Percentiles rank a stretch among this genome's conserved stretches.
These are phyloP conservation scores for Penicillium lividum DNA, from an alignment of 495 filamentous ascomycete genomes.

Conservation along the genomic window DNA sequence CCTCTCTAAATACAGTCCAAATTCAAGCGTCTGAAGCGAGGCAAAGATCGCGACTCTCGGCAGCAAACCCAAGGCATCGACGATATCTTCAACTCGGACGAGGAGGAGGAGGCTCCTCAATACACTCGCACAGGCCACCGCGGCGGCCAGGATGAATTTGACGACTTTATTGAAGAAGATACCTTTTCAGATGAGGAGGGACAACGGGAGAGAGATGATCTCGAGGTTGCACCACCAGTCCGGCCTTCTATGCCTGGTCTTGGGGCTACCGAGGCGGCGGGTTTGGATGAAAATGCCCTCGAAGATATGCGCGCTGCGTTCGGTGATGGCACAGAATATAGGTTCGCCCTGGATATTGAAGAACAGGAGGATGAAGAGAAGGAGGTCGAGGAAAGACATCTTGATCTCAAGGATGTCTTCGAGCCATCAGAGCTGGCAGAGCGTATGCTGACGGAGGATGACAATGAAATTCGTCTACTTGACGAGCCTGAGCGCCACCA, in stretches of 20 bases:
- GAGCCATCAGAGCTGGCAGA: constrained; percentile 93
- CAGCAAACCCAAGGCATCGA: constrained; percentile 70
- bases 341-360: constrained; percentile 86
- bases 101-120: constrained; percentile 71
- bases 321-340: constrained; percentile 91
- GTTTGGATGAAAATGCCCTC: constrained; percentile 85
- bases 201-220: constrained; percentile 76
- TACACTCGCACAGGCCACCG: constrained; percentile 57
- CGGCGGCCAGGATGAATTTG: constrained; percentile 79
- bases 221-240: constrained; percentile 76
- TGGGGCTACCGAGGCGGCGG: constrained; percentile 65
- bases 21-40: constrained; percentile 93
- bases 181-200: constrained; percentile 85
- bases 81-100: constrained; percentile 88
- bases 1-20: constrained; percentile 60
- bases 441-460: constrained; percentile 91
- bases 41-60: constrained; percentile 66
- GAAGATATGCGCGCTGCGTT: constrained; percentile 96
- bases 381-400: constrained; percentile 65
- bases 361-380: constrained; percentile 68
- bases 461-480: constrained; percentile 80
- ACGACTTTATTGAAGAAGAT: constrained; percentile 96
- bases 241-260: constrained; percentile 59
- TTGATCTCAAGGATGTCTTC: constrained; percentile 97
- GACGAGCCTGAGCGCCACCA: constrained; percentile 96